These are phyloP conservation scores for Acaromyces ingoldii DNA, from an alignment of 1,284 basidiomycete genomes.

Conservation along the genomic window DNA sequence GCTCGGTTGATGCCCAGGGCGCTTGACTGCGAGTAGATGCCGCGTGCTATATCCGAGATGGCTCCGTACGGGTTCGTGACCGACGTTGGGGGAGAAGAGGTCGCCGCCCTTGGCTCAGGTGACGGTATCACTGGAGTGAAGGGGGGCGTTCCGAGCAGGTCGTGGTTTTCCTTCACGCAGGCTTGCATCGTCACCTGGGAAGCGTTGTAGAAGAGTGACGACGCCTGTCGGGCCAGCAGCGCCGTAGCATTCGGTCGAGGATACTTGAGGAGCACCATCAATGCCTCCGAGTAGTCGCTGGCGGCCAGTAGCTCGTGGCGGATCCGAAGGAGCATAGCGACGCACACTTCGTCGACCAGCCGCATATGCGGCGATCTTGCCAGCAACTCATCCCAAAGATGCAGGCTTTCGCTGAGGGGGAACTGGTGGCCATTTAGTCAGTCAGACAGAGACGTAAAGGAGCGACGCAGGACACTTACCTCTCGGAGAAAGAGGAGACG, in stretches of 20 bases:
- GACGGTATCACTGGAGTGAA: too few relatives aligned
- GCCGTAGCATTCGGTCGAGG: too few relatives aligned
- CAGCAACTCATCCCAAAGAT: slow-evolving; percentile 47
- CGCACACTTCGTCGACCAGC: slow-evolving; percentile 41
- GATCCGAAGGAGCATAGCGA: slow-evolving; percentile 43
- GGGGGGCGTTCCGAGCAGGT: neutral
- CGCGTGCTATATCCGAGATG: slow-evolving; percentile 34
- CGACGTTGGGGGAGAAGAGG: too few relatives aligned
- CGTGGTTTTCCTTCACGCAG: neutral
- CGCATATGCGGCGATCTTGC: slow-evolving; percentile 21
- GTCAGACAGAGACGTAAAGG: neutral
- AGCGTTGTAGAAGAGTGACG: too few relatives aligned
- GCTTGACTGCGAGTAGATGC: slow-evolving; percentile 32
- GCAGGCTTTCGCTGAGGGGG: slow-evolving; percentile 23
- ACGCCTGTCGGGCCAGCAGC: too few relatives aligned
- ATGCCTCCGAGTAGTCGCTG: slow-evolving; percentile 29
- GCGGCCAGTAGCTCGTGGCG: slow-evolving; percentile 32
- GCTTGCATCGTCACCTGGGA: too few relatives aligned
- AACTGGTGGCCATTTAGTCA: slow-evolving; percentile 14
- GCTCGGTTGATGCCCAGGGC: slow-evolving; percentile 18
- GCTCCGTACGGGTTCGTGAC: too few relatives aligned
- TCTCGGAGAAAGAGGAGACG: slow-evolving; percentile 42
- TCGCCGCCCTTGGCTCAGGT: too few relatives aligned
- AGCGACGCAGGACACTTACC: slow-evolving; percentile 7
- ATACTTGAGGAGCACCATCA: slow-evolving; percentile 35